Percentiles rank a stretch among this genome's conserved stretches.
phyloP scores from a whole-genome alignment of 495 filamentous ascomycete species.

The Aspergillus biplanus region DNA sequence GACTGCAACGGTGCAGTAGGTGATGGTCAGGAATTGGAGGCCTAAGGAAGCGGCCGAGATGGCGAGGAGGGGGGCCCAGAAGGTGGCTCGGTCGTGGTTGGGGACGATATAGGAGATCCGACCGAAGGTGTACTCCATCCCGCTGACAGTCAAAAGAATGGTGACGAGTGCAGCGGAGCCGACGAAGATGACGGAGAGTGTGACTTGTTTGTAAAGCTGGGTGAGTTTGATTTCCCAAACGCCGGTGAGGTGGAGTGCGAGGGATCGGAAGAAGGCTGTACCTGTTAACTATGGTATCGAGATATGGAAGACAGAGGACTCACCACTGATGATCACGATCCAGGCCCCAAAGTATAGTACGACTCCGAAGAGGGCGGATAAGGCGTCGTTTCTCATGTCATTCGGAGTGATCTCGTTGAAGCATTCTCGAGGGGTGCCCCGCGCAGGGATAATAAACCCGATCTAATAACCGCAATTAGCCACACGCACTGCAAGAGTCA shows the following conservation, averaged over 20 bases:
- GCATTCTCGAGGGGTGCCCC: slow-evolving; percentile 7
- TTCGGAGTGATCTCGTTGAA: slow-evolving; percentile 12
- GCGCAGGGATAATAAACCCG: slow-evolving; percentile 8
- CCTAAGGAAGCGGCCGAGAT: slow-evolving; percentile 1
- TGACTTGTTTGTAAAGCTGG: not conserved
- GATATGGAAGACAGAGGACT: not conserved
- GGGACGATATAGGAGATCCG: slow-evolving; percentile 11
- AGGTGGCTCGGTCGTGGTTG: slow-evolving; percentile 11
- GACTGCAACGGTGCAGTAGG: not conserved
- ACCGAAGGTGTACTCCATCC: slow-evolving; percentile 9
- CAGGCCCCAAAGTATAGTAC: slow-evolving; percentile 9
- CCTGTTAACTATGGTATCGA: not conserved
- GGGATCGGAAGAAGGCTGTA: slow-evolving; percentile 6
- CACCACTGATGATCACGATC: slow-evolving; percentile 7
- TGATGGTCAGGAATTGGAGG: slow-evolving; percentile 6
- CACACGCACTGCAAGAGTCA: not conserved
- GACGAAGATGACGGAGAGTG: not conserved
- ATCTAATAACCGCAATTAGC: not conserved
- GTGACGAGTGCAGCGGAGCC: slow-evolving; percentile 4
- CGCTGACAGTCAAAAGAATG: slow-evolving; percentile 6
- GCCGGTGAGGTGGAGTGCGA: slow-evolving; percentile 5
- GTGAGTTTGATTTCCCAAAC: slow-evolving; percentile 6
- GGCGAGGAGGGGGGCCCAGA: slow-evolving; percentile 8
- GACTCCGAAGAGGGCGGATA: slow-evolving; percentile 3
- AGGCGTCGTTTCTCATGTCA: slow-evolving; percentile 1